phyloP scores from a whole-genome alignment of 1,284 basidiomycete species.

The Mycosarcoma mackinlayi region DNA sequence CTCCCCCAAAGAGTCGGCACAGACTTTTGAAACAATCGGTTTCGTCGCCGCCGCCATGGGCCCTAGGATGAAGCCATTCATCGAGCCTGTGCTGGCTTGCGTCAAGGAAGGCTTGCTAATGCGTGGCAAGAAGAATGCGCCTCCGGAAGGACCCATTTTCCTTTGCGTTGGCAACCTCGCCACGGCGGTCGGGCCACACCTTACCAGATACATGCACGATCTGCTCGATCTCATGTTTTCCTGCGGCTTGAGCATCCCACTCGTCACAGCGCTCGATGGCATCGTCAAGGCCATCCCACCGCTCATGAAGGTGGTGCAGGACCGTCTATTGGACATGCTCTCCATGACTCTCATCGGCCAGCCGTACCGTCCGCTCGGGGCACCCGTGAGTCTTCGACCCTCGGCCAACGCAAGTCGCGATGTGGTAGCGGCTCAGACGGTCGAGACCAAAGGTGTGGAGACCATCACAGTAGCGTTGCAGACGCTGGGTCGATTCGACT shows the following conservation, averaged over 20 bases:
- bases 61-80: constrained; percentile 93
- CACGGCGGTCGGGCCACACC: constrained; percentile 91
- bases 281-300: constrained; percentile 92
- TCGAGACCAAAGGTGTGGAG: constrained; percentile 75
- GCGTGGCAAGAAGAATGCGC: constrained; percentile 90
- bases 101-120: constrained; percentile 88
- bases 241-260: constrained; percentile 89
- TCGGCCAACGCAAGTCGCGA: constrained; percentile 45
- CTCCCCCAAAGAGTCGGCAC: constrained; percentile 54
- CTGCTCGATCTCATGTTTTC: constrained; percentile 96
- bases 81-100: constrained; percentile 89
- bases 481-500: constrained; percentile 93
- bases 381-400: constrained; percentile 38
- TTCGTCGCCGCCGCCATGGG: constrained; percentile 91
- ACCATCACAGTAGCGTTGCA: constrained; percentile 85
- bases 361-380: constrained; percentile 64
- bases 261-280: constrained; percentile 85
- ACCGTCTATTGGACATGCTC: constrained; percentile 70
- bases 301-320: constrained; percentile 90
- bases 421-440: constrained; percentile 54
- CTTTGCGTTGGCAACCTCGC: constrained; percentile 98
- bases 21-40: constrained; percentile 91
- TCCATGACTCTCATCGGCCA: constrained; percentile 62
- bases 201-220: constrained; percentile 95
- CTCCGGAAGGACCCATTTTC: constrained; percentile 94